Base-by-base conservation (phyloP, 1,284 basidiomycete species). In the Jaminaea rosea region DNA sequence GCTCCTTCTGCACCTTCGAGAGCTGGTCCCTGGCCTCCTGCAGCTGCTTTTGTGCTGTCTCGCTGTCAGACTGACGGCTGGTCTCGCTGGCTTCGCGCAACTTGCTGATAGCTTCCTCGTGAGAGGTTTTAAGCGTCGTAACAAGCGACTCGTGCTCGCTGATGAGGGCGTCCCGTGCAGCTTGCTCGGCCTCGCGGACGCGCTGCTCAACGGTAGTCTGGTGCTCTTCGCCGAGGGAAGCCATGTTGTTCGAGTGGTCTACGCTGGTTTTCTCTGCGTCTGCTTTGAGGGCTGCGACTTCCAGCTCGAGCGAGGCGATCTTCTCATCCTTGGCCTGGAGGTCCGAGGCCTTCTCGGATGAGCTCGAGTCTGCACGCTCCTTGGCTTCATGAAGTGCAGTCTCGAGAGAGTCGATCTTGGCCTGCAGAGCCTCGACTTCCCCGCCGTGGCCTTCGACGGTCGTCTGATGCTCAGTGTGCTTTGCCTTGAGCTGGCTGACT, bases 11-110 rank as follows among this genome's bases (percentile, higher is more conserved):
- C 44, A 55, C 45, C 47, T 54, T 26, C 9, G 58, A 55, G 32
- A 64, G 26, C 41, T 51, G 32, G 26, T 59, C 48, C 19, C 55
- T 54, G 26, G 57, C 49, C 42, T 54, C 49, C 47, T 63, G 55
- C 32, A 57, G 32, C 2, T 51, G 52, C 23, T 39, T 47, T 21
- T 59, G 55, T 31, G 55, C 55, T 1, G 47, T 52, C 26, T 28
- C 41, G 24, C 31, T 37, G 26, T 46, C 44, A 5, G 34, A 23
- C 17, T 31, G 8, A 15, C 8, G 29, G 15, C 9, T 31, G 29
- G 29, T 15, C 15, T 31, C 29, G 15, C 9, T 8, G 9, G 47
- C 41, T 10, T 52, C 46, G 6, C 32, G 47, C 10, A 48, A n/a
- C 47, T 55, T 32, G 13, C 50, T 49, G 5, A 63, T 45, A 3